phyloP scores from a whole-genome alignment of 2,329 filamentous ascomycete species.

The Huntiella savannae region DNA sequence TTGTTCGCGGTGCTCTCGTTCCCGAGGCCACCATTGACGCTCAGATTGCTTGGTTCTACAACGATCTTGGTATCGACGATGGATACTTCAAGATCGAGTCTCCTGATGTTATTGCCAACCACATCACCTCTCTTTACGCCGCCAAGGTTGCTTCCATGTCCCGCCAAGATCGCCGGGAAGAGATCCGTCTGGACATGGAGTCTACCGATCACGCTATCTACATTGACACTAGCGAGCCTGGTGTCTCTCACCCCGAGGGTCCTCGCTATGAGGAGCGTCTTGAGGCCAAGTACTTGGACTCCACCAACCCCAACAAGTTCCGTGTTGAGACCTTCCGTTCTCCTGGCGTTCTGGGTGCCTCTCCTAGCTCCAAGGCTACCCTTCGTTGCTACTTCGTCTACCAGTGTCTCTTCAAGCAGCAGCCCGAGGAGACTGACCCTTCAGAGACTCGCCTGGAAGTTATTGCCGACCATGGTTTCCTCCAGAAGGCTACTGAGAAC shows the following conservation, averaged over 20 bases:
- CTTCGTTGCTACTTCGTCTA: conserved; percentile 98
- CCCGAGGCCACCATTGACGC: conserved; percentile 64
- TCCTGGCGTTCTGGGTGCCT: conserved; percentile 53
- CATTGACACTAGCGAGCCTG: conserved; percentile 90
- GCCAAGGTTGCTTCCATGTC: conserved; percentile 91
- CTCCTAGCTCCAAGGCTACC: conserved; percentile 53
- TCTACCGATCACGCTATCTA: conserved; percentile 89
- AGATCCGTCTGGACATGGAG: conserved; percentile 93
- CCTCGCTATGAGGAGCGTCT: conserved; percentile 89
- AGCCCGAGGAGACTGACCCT: conserved; percentile 47
- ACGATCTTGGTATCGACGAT: conserved; percentile 92
- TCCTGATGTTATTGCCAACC: conserved; percentile 71
- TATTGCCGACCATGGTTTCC: conserved; percentile 82
- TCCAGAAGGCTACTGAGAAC: conserved; percentile 89
- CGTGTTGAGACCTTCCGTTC: conserved; percentile 96
- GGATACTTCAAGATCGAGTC: conserved; percentile 92
- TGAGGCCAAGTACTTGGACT: conserved; percentile 87
- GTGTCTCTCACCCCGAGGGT: conserved; percentile 53
- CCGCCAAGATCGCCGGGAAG: conserved; percentile 78
- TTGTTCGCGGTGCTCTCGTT: conserved; percentile 68
- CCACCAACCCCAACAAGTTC: conserved; percentile 55
- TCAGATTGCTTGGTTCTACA: conserved; percentile 93
- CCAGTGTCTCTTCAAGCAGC: conserved; percentile 75
- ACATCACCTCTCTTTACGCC: conserved; percentile 90
- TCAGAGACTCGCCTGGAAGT: conserved; percentile 77